Conservation (phyloP, 305 asterid species). For the Fraxinus paxiana region DNA sequence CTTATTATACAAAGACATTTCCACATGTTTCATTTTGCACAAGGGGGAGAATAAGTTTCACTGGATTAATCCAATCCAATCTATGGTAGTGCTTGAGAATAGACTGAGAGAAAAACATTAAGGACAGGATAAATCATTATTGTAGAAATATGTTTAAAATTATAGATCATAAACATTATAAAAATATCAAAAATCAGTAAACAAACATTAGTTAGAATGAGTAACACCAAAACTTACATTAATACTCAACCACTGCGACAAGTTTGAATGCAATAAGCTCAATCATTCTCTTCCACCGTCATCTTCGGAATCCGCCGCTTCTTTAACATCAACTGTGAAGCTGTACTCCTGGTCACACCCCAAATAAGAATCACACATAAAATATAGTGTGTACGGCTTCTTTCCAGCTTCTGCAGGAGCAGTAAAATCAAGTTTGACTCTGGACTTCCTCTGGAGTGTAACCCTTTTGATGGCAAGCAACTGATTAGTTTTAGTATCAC, state of each 20-base stretch:
- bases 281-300: constrained; percentile 17
- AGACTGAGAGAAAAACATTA: not conserved
- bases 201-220: not conserved
- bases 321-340: constrained; percentile 66
- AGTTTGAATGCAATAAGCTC: not conserved
- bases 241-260: not conserved
- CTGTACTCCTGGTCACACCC: constrained; percentile 83
- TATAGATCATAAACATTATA: not conserved
- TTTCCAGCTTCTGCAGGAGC: constrained; percentile 71
- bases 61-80: not conserved
- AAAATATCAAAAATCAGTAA: not conserved
- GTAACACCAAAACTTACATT: constrained; percentile 1
- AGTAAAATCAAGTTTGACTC: constrained; percentile 61
- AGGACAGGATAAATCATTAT: not conserved
- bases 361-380: constrained; percentile 84
- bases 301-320: constrained; percentile 33
- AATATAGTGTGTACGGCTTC: constrained; percentile 61
- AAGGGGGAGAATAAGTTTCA: not conserved
- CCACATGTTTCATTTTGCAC: not conserved
- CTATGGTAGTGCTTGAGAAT: not conserved
- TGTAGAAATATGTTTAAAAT: not conserved
- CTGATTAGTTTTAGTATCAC: constrained; percentile 76
- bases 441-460: constrained; percentile 65
- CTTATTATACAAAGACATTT: not conserved
- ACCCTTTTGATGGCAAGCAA: constrained; percentile 80